These are phyloP conservation scores for Phyllosticta paracitricarpa DNA, from an alignment of 2,329 filamentous ascomycete species.

Conservation along the genomic window DNA sequence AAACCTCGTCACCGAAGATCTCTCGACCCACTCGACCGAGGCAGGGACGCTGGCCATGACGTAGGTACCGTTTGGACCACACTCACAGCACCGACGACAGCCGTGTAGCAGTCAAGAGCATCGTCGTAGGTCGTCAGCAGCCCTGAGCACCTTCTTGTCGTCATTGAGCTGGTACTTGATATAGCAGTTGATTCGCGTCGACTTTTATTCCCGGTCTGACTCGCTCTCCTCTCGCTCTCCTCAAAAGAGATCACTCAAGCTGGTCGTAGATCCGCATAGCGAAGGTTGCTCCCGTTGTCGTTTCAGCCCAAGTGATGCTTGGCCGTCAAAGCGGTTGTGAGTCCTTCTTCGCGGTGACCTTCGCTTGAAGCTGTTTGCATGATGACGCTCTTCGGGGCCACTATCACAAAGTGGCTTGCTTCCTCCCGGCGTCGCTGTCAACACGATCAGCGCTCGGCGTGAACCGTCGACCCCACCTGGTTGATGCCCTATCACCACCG, in stretches of 20 bases:
- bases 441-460: background rate
- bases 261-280: background rate
- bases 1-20: background rate
- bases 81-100: background rate
- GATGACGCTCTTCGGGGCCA: background rate
- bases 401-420: background rate
- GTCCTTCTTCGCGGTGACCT: background rate
- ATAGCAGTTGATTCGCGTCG: background rate
- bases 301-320: background rate
- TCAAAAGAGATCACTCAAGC: background rate
- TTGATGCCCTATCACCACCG: background rate
- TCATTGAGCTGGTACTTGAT: background rate
- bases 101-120: background rate
- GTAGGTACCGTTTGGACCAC: background rate
- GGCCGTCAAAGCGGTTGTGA: background rate
- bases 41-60: background rate
- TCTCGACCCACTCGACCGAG: background rate
- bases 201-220: background rate
- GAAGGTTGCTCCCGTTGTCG: background rate
- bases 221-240: background rate
- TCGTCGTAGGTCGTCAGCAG: background rate
- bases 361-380: background rate
- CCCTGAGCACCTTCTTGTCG: background rate
- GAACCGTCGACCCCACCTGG: background rate
- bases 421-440: background rate